Conservation (phyloP, 768 basidiomycete genomes). For the Kwoniella bestiolae region DNA sequence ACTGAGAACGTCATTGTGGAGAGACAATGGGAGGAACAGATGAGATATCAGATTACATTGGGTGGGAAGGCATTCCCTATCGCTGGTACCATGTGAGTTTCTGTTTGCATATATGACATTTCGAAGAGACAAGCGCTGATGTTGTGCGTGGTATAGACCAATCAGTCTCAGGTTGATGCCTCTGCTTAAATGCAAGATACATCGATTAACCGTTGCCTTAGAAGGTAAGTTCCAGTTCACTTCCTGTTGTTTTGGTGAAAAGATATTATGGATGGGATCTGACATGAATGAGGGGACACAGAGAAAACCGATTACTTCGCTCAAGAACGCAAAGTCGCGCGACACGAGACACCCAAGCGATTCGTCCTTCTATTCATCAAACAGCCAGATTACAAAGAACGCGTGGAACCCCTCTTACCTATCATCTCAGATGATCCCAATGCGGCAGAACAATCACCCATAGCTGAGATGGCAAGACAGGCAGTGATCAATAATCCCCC, state of each 20-base stretch:
- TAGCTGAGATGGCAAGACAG: slow-evolving; percentile 62
- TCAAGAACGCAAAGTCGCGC: slow-evolving; percentile 68
- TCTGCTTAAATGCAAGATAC: slow-evolving; percentile 77
- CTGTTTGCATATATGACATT: too few species aligned
- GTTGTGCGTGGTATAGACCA: slow-evolving; percentile 58
- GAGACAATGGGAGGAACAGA: slow-evolving; percentile 85
- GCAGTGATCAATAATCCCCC: slow-evolving; percentile 52
- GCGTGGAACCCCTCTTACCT: slow-evolving; percentile 69
- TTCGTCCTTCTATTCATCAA: slow-evolving; percentile 70
- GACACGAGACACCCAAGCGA: slow-evolving; percentile 69
- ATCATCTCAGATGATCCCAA: slow-evolving; percentile 72
- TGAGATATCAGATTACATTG: slow-evolving; percentile 72
- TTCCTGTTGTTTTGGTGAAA: not conserved
- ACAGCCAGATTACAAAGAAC: slow-evolving; percentile 62
- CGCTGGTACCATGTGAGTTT: slow-evolving; percentile 69
- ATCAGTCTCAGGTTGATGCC: slow-evolving; percentile 81
- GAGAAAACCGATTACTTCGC: slow-evolving; percentile 83
- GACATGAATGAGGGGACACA: slow-evolving; percentile 54
- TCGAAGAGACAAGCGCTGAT: too few species aligned
- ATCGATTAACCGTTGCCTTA: slow-evolving; percentile 71
- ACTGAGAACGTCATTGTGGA: slow-evolving; percentile 77
- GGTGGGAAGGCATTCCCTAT: slow-evolving; percentile 78
- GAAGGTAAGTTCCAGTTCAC: slow-evolving; percentile 67
- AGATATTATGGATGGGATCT: not conserved
- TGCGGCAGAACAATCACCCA: slow-evolving; percentile 68